Conservation (phyloP, 78 protist genomes). For the Mantamonas sphyraenae region DNA sequence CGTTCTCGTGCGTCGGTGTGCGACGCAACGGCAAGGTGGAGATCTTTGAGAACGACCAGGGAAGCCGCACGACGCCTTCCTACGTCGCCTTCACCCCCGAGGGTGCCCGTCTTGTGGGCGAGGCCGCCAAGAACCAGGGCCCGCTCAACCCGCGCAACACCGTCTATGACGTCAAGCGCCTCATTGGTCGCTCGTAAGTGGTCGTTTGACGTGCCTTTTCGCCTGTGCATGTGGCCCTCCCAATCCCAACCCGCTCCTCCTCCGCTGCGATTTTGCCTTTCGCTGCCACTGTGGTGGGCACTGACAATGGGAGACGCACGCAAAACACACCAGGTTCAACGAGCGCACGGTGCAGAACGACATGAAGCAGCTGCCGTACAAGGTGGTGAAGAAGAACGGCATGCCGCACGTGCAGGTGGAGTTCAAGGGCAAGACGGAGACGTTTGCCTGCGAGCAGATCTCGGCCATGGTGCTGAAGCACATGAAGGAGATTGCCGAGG, state of each 20-base stretch:
- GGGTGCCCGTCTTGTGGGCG: conserved; percentile 78
- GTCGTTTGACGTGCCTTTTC: background rate
- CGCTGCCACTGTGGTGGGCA: too few relatives aligned
- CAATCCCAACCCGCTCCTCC: background rate
- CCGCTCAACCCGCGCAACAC: conserved; percentile 87
- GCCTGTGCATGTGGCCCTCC: background rate
- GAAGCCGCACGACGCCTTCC: conserved; percentile 92
- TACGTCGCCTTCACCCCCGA: conserved; percentile 76
- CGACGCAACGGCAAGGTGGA: conserved; percentile 50
- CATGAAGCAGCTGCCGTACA: conserved; percentile 31
- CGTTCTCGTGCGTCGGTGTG: conserved; percentile 64
- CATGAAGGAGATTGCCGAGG: conserved; percentile 96
- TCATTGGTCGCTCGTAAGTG: conserved; percentile 78
- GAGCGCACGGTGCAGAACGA: conserved; percentile 56
- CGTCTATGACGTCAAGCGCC: conserved; percentile 85
- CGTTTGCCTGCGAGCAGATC: conserved; percentile 86
- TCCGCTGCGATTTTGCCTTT: background rate
- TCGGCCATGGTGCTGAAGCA: conserved; percentile 90
- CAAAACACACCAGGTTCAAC: background rate
- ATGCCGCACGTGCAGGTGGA: conserved; percentile 2
- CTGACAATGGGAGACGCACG: background rate
- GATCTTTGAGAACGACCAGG: conserved; percentile 84
- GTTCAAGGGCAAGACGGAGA: conserved; percentile 41
- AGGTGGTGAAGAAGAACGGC: conserved; percentile 19
- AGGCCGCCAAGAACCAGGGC: conserved; percentile 78